Conservation (phyloP, 176 grass and related monocot species). For the Themeda triandra region DNA sequence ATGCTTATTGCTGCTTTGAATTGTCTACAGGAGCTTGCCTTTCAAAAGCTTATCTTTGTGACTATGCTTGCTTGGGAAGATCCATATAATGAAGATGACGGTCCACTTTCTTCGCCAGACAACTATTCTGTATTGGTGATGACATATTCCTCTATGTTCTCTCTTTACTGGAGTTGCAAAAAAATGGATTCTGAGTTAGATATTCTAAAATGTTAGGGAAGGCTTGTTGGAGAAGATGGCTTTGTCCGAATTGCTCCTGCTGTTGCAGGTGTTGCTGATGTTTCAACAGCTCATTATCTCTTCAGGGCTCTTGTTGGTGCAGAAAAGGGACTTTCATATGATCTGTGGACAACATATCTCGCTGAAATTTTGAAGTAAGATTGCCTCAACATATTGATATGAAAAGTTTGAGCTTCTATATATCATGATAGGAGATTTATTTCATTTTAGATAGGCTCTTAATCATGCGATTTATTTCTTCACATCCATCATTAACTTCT, state of each 20-base stretch:
- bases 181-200: slow-evolving; percentile 26
- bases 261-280: slow-evolving; percentile 74
- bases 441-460: slow-evolving; percentile 15
- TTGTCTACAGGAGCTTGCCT: slow-evolving; percentile 73
- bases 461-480: neutral
- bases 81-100: slow-evolving; percentile 45
- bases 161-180: slow-evolving; percentile 15
- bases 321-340: slow-evolving; percentile 69
- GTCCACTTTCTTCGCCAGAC: slow-evolving; percentile 43
- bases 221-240: slow-evolving; percentile 83
- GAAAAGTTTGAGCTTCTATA: neutral
- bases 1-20: neutral
- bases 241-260: slow-evolving; percentile 91
- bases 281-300: slow-evolving; percentile 73
- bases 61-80: slow-evolving; percentile 98
- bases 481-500: neutral
- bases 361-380: slow-evolving; percentile 87
- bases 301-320: slow-evolving; percentile 81
- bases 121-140: slow-evolving; percentile 72
- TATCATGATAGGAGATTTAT: neutral
- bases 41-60: slow-evolving; percentile 96
- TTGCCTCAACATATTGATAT: slow-evolving; percentile 17
- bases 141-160: slow-evolving; percentile 23
- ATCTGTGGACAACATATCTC: slow-evolving; percentile 77
- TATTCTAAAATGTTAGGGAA: slow-evolving; percentile 63